Conservation (phyloP, 1,284 basidiomycete species). For the Phylloporus sp. region DNA sequence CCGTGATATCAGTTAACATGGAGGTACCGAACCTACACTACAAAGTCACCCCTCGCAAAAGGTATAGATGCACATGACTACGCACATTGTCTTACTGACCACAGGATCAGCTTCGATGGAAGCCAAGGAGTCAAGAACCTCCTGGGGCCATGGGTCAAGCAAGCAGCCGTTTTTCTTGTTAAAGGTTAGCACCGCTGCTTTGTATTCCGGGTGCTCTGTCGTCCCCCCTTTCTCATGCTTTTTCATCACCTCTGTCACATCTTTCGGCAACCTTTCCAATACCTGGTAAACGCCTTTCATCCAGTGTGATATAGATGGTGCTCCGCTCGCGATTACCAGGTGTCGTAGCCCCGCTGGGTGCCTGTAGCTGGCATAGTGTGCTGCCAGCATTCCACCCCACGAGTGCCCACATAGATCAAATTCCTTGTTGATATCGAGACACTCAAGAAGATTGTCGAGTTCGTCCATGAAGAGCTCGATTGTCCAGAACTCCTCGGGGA, state of each 20-base stretch:
- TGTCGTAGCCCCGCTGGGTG: constrained; percentile 49
- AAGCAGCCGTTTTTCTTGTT: constrained; percentile 28
- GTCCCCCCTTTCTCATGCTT: constrained; percentile 30
- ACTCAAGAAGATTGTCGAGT: constrained; percentile 51
- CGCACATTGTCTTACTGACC: constrained; percentile 27
- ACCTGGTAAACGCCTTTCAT: constrained; percentile 21
- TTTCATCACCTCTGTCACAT: constrained; percentile 30
- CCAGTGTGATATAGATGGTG: constrained; percentile 36
- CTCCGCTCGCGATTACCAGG: constrained; percentile 45
- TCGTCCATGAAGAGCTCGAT: constrained; percentile 57
- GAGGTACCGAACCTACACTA: constrained; percentile 43
- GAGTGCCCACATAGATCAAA: constrained; percentile 58
- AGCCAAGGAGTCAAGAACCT: constrained; percentile 20
- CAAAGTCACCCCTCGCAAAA: constrained; percentile 2
- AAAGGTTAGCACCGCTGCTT: constrained; percentile 31
- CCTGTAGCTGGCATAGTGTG: constrained; percentile 42
- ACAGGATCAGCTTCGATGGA: constrained; percentile 21
- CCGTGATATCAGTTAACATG: constrained; percentile 36
- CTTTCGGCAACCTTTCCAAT: constrained; percentile 26
- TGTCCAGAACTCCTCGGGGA: constrained; percentile 52
- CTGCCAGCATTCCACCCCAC: constrained; percentile 60
- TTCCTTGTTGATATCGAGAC: constrained; percentile 46
- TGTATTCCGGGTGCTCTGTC: constrained; percentile 32
- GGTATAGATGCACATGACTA: neutral
- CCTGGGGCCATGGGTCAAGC: constrained; percentile 29